Evolutionary conservation across 1,284 basidiomycete species (phyloP), one percentile per base, ranked within the genome.

Genomic region (Cystobasidium sp.): DNA sequence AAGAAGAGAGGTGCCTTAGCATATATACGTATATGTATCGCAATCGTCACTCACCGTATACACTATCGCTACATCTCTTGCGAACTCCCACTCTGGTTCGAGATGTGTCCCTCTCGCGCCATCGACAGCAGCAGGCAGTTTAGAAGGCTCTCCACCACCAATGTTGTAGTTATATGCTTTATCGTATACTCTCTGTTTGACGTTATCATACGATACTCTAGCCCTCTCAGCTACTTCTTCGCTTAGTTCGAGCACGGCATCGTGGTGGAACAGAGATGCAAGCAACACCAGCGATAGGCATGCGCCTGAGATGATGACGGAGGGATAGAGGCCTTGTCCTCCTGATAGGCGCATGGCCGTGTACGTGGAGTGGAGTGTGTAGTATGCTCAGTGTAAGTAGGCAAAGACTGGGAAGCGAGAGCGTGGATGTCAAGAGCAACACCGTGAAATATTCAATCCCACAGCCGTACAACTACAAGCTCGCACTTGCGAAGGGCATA

Each of bases 71-170:
- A 68, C 39, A 20, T 55, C 55, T 22, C 39, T 56, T 58, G 66
- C 66, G 39, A 53, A 68, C 39, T 56, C 22, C 66, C 66, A 68
- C n/a, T 68, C 66, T 3, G 41, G 51, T 24, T 58, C 66, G 5
- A 68, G 47, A 16, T 41, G 43, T 5, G 18, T 8, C 31, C 39
- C 16, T n/a, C 31, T 31, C 31, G 31, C 31, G 31, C 31, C 31
- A 31, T 31, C 31, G 31, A 31, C 31, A 31, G 31, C 31, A 31
- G 31, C 31, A 31, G 31, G 31, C 31, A 31, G 31, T 31, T 31
- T 31, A 31, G 31, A 31, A 1, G 31, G n/a, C n/a, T n/a, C n/a
- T n/a, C n/a, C 31, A 31, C 31, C 31, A 31, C 31, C 31, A 31
- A 31, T 5, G 31, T 31, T 31, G 31, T 31, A 31, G 31, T 31